A percentile compares a stretch with the other conserved stretches of the same genome.
phyloP scores from a whole-genome alignment of 257 asterid genomes.

The Solanum sejunctum region DNA sequence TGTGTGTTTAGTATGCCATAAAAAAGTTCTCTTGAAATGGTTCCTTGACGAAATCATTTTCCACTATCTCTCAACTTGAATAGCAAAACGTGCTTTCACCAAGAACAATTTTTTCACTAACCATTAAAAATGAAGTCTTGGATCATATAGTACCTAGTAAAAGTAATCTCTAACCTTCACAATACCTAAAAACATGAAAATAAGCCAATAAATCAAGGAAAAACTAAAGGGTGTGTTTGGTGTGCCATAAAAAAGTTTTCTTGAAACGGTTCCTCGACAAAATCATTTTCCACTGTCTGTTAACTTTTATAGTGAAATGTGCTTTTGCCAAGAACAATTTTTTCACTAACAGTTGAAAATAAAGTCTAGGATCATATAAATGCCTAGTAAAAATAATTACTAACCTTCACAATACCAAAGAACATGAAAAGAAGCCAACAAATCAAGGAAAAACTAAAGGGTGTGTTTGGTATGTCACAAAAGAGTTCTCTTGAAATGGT shows the following conservation, averaged over 20 bases:
- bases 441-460: background rate
- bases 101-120: background rate
- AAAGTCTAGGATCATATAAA: no score
- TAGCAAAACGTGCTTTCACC: background rate
- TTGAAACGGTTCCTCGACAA: background rate
- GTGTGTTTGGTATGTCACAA: background rate
- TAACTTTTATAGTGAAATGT: background rate
- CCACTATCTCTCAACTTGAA: background rate
- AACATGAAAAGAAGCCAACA: no score
- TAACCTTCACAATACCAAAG: no score
- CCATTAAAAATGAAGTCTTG: background rate
- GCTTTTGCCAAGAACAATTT: background rate
- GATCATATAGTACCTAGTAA: conserved; percentile 71
- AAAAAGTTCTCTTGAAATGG: background rate
- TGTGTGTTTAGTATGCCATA: background rate
- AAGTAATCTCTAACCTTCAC: conserved; percentile 78
- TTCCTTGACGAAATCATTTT: background rate
- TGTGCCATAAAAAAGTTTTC: background rate
- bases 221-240: background rate
- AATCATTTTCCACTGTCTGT: background rate
- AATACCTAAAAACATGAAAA: background rate
- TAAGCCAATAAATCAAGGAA: no score
- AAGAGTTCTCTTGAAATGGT: background rate
- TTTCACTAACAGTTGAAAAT: no score
- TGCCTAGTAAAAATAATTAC: no score